Base-by-base conservation (phyloP, 2,329 filamentous ascomycete species). In the Berkeleyomyces rouxiae region DNA sequence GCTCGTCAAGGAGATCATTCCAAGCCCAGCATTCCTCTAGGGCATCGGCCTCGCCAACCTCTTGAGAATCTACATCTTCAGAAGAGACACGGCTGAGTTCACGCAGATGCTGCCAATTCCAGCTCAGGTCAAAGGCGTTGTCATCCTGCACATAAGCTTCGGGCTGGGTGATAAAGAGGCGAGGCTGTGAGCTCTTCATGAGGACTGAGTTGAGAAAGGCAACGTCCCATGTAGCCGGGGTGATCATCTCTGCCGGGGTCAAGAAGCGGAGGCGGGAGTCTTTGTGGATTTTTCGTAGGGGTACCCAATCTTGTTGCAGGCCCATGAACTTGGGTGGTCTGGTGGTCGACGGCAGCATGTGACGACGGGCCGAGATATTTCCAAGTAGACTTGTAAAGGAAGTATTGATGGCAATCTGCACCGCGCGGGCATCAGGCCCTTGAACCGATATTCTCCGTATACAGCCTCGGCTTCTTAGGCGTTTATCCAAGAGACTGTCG, bases 91-190 rank as follows among this genome's bases (percentile, higher is more conserved):
- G 78, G 58, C 80, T 82, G 33, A 90, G 74, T 67, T 83, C 79
- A 42, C 83, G 80, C 7, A 91, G 71, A 55, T 78, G 79, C 67
- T 84, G 83, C 88, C 88, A 92, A 1, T 82, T 84, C 86, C 85
- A 90, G 4, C 78, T 77, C 7, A 74, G 70, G 51, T 79, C 76
- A 44, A 79, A 78, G 4, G 79, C 76, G 40, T 77, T 73, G 11
- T 74, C 71, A 65, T 83, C 80, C 69, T 92, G 88, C 2, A 88
- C 73, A 67, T 92, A 92, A 1, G 85, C 85, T 67, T 87, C 83
- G 3, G 84, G 81, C 64, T 88, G 85, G 0, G 88, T 92, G 64
- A 91, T 78, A 72, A 87, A 92, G 10, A 92, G 78, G 7, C 87
- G 79, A 65, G 84, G 83, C 66, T 80, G 78, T 7, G 81, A 78